These are phyloP conservation scores for Hemileia vastatrix DNA, from an alignment of 1,284 basidiomycete species.

Conservation along the genomic window DNA sequence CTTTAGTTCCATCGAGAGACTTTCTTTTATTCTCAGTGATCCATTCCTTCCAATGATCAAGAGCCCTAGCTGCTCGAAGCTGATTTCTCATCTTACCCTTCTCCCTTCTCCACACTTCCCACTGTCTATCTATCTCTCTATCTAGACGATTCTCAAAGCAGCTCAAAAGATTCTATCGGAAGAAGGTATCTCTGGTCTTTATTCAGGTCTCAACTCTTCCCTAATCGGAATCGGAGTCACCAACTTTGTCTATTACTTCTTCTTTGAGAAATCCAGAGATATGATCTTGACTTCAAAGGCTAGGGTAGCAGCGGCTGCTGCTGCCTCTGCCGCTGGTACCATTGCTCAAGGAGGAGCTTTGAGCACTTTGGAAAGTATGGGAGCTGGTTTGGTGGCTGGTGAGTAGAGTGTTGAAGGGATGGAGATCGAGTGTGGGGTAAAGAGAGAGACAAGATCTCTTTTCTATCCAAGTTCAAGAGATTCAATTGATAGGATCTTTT, in stretches of 20 bases:
- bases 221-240: constrained; percentile 84
- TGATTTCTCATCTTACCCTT: too few relatives aligned
- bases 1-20: neutral
- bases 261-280: constrained; percentile 41
- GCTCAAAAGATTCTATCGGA: constrained; percentile 47
- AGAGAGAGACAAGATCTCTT: too few relatives aligned
- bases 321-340: constrained; percentile 47
- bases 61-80: too few relatives aligned
- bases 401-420: too few relatives aligned
- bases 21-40: neutral
- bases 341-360: constrained; percentile 54
- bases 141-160: too few relatives aligned
- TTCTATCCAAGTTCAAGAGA: too few relatives aligned
- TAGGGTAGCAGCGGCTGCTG: too few relatives aligned
- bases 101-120: too few relatives aligned
- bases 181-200: constrained; percentile 76
- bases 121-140: too few relatives aligned
- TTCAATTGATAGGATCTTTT: too few relatives aligned
- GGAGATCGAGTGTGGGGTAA: neutral
- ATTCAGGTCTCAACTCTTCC: constrained; percentile 76
- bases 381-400: constrained; percentile 77
- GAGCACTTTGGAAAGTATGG: constrained; percentile 73
- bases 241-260: constrained; percentile 55
- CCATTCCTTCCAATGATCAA: too few relatives aligned
- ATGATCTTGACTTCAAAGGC: constrained; percentile 27